A percentile compares a stretch with the other conserved stretches of the same genome.
Evolutionary conservation across 495 filamentous ascomycete species (phyloP).

Genomic region (Hypoxylon trugodes): DNA sequence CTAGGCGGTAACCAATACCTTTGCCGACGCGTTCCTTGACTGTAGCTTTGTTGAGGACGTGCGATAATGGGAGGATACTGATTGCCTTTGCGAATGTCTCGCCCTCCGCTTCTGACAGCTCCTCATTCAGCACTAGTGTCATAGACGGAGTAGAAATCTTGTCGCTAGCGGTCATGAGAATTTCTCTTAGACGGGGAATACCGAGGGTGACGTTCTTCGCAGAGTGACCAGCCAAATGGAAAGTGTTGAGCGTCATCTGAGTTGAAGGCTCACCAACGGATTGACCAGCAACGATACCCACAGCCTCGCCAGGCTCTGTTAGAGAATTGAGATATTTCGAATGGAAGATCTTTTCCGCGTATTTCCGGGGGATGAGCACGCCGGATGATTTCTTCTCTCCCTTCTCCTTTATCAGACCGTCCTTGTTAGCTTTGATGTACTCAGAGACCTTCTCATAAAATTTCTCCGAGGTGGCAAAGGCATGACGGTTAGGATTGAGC

Average conservation of each 20-base stretch:
- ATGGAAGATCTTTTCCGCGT: slow-evolving; percentile 81
- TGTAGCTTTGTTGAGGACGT: slow-evolving; percentile 83
- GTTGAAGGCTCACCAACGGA: slow-evolving; percentile 97
- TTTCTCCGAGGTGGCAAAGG: slow-evolving; percentile 88
- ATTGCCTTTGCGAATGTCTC: slow-evolving; percentile 91
- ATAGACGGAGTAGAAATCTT: slow-evolving; percentile 91
- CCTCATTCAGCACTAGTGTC: slow-evolving; percentile 81
- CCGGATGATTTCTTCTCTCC: slow-evolving; percentile 56
- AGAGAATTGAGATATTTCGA: slow-evolving; percentile 92
- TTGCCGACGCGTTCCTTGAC: slow-evolving; percentile 79
- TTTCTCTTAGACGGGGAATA: slow-evolving; percentile 97
- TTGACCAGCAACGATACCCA: slow-evolving; percentile 95
- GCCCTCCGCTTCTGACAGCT: slow-evolving; percentile 71
- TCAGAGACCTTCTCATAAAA: slow-evolving; percentile 69
- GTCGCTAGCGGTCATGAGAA: slow-evolving; percentile 94
- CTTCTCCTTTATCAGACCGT: slow-evolving; percentile 80
- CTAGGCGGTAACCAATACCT: slow-evolving; percentile 68
- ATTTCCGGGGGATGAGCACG: slow-evolving; percentile 67
- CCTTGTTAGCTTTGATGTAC: slow-evolving; percentile 80
- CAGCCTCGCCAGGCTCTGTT: slow-evolving; percentile 97
- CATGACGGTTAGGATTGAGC: slow-evolving; percentile 76
- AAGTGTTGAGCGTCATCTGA: slow-evolving; percentile 99
- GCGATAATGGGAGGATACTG: slow-evolving; percentile 84
- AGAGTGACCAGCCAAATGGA: slow-evolving; percentile 98
- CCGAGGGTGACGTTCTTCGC: slow-evolving; percentile 98